Percentiles rank a stretch among this genome's conserved stretches.
Evolutionary conservation across 2,329 filamentous ascomycete genomes (phyloP).

Genomic region (Celoporthe dispersa): DNA sequence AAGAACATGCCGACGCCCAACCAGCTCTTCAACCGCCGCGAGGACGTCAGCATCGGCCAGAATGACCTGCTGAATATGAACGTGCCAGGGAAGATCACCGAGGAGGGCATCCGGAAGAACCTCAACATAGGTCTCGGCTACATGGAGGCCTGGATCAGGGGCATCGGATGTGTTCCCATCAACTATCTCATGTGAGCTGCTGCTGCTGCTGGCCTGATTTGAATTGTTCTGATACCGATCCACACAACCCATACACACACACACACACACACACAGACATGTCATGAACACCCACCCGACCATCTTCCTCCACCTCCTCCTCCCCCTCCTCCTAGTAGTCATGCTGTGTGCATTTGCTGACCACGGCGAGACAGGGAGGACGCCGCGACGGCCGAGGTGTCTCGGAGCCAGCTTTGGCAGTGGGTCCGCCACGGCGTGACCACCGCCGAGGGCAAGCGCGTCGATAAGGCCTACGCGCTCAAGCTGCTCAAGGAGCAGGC

Average conservation of each 20-base stretch:
- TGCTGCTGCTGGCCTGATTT: background rate
- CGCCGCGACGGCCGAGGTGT: conserved; percentile 95
- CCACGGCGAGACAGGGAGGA: conserved; percentile 66
- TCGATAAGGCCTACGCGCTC: conserved; percentile 91
- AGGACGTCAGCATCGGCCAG: conserved; percentile 83
- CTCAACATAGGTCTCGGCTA: conserved; percentile 95
- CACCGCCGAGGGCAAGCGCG: conserved; percentile 85
- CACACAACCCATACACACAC: background rate
- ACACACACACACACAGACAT: background rate
- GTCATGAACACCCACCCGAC: background rate
- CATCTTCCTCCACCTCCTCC: background rate
- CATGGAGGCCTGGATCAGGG: conserved; percentile 98
- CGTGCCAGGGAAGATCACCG: conserved; percentile 87
- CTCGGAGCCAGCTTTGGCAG: conserved; percentile 93
- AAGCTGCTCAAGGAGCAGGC: conserved; percentile 86
- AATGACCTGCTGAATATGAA: conserved; percentile 99
- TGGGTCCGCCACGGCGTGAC: conserved; percentile 78
- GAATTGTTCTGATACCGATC: background rate
- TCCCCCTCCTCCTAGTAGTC: background rate
- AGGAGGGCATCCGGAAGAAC: conserved; percentile 96
- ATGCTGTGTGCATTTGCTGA: background rate
- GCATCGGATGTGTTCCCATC: conserved; percentile 94
- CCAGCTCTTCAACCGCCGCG: conserved; percentile 87
- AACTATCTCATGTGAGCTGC: conserved; percentile 83
- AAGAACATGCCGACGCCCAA: conserved; percentile 98